A percentile compares a stretch with the other conserved stretches of the same genome.
Evolutionary conservation across 805 yeast genomes (phyloP).

Genomic region (Candida silvatica): DNA sequence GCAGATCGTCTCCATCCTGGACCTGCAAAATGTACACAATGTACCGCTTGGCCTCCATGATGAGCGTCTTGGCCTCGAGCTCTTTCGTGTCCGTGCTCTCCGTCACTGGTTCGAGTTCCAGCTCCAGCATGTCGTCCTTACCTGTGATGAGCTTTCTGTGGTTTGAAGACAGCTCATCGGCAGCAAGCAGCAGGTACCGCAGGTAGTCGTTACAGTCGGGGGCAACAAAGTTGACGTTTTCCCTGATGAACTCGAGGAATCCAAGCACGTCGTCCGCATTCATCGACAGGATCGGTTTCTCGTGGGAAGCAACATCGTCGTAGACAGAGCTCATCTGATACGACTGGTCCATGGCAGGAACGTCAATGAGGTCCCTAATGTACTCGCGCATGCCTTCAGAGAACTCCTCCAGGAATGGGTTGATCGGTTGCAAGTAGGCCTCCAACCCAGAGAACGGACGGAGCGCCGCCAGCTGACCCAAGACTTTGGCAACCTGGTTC

Average conservation of each 20-base stretch:
- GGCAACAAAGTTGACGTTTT: slow-evolving; percentile 33
- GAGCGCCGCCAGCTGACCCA: slow-evolving; percentile 62
- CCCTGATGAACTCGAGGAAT: slow-evolving; percentile 32
- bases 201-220: slow-evolving; percentile 41
- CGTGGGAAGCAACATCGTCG: slow-evolving; percentile 52
- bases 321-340: slow-evolving; percentile 51
- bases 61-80: slow-evolving; percentile 31
- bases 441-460: slow-evolving; percentile 53
- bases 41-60: slow-evolving; percentile 75
- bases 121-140: slow-evolving; percentile 12
- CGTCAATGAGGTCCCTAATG: slow-evolving; percentile 39
- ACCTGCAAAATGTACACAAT: slow-evolving; percentile 76
- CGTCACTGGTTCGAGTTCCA: slow-evolving; percentile 16
- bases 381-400: slow-evolving; percentile 36
- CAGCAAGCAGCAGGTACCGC: slow-evolving; percentile 16
- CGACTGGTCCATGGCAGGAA: slow-evolving; percentile 47
- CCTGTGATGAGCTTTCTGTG: slow-evolving; percentile 12
- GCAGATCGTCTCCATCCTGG: slow-evolving; percentile 66
- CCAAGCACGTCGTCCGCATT: slow-evolving; percentile 36
- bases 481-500: slow-evolving; percentile 43
- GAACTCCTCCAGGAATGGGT: slow-evolving; percentile 55
- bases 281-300: slow-evolving; percentile 37
- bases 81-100: slow-evolving; percentile 31
- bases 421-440: slow-evolving; percentile 70
- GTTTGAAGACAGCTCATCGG: slow-evolving; percentile 11